Evolutionary conservation across 2,329 filamentous ascomycete genomes (phyloP), one percentile per base, ranked within the genome.

Genomic region (Trichoderma sp.): DNA sequence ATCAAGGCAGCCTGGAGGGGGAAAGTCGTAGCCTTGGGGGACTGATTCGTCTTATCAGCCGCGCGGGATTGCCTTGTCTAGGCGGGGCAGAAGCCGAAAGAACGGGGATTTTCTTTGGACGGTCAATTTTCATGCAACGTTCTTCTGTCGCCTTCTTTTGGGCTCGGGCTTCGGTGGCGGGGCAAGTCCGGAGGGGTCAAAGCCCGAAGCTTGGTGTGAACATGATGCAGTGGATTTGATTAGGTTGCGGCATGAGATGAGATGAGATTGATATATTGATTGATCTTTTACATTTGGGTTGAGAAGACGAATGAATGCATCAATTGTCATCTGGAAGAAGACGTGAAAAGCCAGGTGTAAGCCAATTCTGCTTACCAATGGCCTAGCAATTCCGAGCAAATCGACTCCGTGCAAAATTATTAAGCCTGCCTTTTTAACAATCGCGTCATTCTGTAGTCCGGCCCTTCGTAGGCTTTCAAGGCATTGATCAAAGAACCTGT

Each of bases 331-430:
- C 39, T 56, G 28, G 1, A 19, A 48, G 7, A 3, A 7, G 10
- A 43, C 51, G 39, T 41, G 30, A 60, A 51, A 51, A 60, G 7
- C 45, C 41, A 51, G 30, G 21, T 60, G 45, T 51, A 60, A 60
- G 57, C 45, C 45, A 50, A 15, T 12, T 43, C 28, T 60, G 57
- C 57, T 60, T 48, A 60, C 57, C 57, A 60, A 60, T 51, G 34
- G 21, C 7, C 57, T 34, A 9, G 47, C 47, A 41, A 14, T 41
- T 17, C 21, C 30, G 21, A 34, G 57, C 30, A 24, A 24, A 30
- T 51, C 47, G 15, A 51, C 12, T 7, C 19, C 19, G 12, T 28
- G 44, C 45, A 60, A 50, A 50, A 51, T 41, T 43, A 51, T 43
- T 43, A 17, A 60, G 10, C 6, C 30, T 28, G 28, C 21, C 9